A percentile compares a stretch with the other conserved stretches of the same genome.
phyloP scores from a whole-genome alignment of 179 eudicot genomes.

The Beta lomatogona region DNA sequence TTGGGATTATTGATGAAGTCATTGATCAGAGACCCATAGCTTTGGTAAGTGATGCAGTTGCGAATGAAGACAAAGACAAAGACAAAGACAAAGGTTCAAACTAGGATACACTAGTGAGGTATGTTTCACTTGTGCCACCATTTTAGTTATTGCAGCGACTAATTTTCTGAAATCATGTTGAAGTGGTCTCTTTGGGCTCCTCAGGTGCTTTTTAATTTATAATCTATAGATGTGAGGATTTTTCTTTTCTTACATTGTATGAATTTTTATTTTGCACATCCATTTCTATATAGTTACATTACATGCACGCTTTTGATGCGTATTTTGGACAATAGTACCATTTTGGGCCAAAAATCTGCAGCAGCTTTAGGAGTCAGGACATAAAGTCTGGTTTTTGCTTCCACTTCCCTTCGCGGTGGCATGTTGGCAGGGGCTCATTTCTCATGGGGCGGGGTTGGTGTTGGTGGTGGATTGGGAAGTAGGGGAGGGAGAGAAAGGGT shows the following conservation, averaged over 20 bases:
- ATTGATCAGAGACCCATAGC: constrained; percentile 77
- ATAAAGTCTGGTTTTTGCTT: neutral
- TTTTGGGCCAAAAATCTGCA: neutral
- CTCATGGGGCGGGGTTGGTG: neutral
- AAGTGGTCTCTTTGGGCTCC: neutral
- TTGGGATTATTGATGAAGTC: constrained; percentile 92
- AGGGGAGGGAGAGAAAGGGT: no score
- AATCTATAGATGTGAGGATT: neutral
- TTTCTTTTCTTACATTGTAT: neutral
- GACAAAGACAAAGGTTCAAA: constrained; percentile 44
- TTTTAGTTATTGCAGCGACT: neutral
- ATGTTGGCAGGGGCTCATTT: neutral
- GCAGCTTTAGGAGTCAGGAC: neutral
- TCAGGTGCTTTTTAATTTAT: neutral
- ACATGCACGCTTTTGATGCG: neutral
- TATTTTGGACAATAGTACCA: neutral
- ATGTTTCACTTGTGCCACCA: neutral
- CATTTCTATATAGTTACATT: neutral
- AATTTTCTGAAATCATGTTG: neutral
- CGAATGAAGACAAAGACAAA: constrained; percentile 47
- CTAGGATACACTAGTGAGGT: constrained; percentile 35
- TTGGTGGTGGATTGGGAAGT: neutral
- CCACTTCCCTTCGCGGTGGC: neutral
- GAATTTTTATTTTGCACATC: neutral
- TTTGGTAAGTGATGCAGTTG: constrained; percentile 84